phyloP scores from a whole-genome alignment of 768 basidiomycete genomes.

The Suillus bovinus region DNA sequence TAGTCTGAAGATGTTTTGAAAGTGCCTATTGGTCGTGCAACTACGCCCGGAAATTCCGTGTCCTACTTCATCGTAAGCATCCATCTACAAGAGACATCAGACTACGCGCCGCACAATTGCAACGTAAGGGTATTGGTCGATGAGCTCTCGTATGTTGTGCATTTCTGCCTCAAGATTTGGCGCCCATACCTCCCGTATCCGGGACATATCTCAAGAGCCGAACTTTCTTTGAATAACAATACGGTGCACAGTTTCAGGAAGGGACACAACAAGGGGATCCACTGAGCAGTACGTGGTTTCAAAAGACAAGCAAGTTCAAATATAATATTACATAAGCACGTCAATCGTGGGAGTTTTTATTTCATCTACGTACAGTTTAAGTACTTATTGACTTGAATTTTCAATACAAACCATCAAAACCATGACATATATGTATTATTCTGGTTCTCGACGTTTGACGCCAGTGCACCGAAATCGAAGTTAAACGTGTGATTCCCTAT shows the following conservation, averaged over 20 bases:
- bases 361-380: conserved; percentile 3
- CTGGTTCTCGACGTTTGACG: conserved; percentile 54
- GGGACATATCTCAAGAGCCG: conserved; percentile 49
- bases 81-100: conserved; percentile 17
- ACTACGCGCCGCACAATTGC: conserved; percentile 70
- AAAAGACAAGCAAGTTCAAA: neutral
- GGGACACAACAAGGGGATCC: neutral
- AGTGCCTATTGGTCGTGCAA: conserved; percentile 93
- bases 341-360: neutral
- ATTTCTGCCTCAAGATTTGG: conserved; percentile 93
- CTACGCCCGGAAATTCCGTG: conserved; percentile 98
- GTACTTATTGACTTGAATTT: neutral
- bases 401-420: conserved; percentile 42
- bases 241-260: neutral
- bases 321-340: conserved; percentile 27
- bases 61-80: conserved; percentile 57
- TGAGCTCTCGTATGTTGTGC: conserved; percentile 79
- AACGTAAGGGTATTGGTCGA: conserved; percentile 91
- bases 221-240: neutral
- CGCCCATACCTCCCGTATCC: conserved; percentile 95
- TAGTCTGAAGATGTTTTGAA: conserved; percentile 98
- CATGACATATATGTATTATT: conserved; percentile 64
- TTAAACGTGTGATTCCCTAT: conserved; percentile 58
- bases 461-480: conserved; percentile 62
- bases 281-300: neutral